These are phyloP conservation scores for Rhizophora mangle DNA, from an alignment of 345 rosid genomes.

Conservation along the genomic window DNA sequence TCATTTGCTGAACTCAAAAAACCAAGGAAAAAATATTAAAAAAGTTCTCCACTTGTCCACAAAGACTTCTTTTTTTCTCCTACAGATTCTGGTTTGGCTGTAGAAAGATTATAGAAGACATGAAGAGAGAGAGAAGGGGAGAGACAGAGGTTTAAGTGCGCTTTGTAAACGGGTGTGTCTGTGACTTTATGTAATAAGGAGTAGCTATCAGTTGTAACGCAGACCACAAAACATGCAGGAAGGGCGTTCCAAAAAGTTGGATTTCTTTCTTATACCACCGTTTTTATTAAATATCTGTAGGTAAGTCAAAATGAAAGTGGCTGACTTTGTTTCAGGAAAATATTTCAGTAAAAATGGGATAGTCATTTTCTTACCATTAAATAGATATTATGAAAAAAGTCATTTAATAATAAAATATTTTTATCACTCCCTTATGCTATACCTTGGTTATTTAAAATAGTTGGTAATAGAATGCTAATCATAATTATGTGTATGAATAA, in stretches of 20 bases:
- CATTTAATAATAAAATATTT: too few species aligned
- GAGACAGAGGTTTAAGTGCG: slow-evolving; percentile 17
- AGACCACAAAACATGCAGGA: slow-evolving; percentile 11
- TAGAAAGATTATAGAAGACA: not conserved
- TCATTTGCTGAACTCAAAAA: not conserved
- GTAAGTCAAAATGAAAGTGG: too few species aligned
- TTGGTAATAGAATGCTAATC: too few species aligned
- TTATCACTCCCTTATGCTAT: too few species aligned
- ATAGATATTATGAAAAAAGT: too few species aligned
- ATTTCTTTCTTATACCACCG: not conserved
- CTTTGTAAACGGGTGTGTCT: not conserved
- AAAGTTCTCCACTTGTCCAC: not conserved
- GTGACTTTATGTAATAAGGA: not conserved
- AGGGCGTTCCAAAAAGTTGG: not conserved
- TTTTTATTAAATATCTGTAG: slow-evolving; percentile 5
- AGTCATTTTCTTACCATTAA: too few species aligned
- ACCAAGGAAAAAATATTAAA: not conserved
- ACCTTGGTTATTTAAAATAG: too few species aligned
- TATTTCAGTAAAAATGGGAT: too few species aligned
- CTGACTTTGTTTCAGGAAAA: too few species aligned
- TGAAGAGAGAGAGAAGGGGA: not conserved
- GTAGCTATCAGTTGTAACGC: not conserved
- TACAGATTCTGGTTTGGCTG: slow-evolving; percentile 3
- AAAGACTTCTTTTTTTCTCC: not conserved
- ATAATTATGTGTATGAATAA: too few species aligned